Evolutionary conservation across 441 rosid species (phyloP), one percentile per base, ranked within the genome.

Genomic region (Mallotus repandus): DNA sequence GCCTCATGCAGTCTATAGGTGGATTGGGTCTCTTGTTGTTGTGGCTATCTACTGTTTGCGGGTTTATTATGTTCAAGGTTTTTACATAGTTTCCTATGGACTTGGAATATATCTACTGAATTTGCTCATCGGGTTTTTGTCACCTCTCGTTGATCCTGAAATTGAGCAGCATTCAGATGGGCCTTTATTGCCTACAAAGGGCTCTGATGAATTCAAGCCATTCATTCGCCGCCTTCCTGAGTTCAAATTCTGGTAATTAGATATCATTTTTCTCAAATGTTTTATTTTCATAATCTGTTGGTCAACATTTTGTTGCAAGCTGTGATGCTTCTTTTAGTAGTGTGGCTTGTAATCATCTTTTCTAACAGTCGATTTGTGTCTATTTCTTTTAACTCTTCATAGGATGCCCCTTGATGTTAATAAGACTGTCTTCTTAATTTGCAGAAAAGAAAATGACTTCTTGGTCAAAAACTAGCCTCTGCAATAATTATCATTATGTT

Each of bases 191-290:
- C 98, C 98, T 1, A 94, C 97, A 10, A 90, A 89, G 82, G 96
- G 96, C 72, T 94, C 98, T 70, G 97, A 94, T 78, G 98, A 94
- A 83, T 94, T 94, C 86, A 94, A 90, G 86, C 97, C 97, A 8
- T 94, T 91, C 74, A 90, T 94, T 75, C 95, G 97, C 63, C 86
- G 98, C 9, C 94, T 94, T 50, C 98, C 97, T 0, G 97, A 94
- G 89, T 94, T 94, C 79, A 94, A 94, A 81, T 92, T 92, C 90
- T 94, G 98, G 98, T 94, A 87, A 82, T 48, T 15, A 2, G 3
- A 54, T 58, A 14, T 48, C n/a, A 59, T 4, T 46, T 29, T 52
- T 19, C 7, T 46, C 1, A 11, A 68, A 13, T 0, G 57, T 54
- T 53, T 29, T 45, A n/a, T n/a, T 32, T 61, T 64, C 49, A n/a